Conservation (phyloP, 192 early-diverging fungal species). For the Coemansia sp. region DNA sequence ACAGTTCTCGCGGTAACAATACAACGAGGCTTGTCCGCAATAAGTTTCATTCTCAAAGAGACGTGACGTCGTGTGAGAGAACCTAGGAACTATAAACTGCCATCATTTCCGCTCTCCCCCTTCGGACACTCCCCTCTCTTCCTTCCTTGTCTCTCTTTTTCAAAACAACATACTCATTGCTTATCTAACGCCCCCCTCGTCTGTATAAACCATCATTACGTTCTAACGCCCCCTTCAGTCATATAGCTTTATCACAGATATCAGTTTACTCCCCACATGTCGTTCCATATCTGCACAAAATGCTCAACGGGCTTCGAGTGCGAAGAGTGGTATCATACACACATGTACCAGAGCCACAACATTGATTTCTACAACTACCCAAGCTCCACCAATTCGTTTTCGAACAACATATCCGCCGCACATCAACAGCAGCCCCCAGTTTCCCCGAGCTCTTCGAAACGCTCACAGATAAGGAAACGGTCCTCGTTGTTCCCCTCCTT, state of each 20-base stretch:
- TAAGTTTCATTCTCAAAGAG: too few relatives aligned
- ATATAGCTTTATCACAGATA: too few relatives aligned
- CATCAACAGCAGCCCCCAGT: background rate
- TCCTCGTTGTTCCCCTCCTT: slow-evolving; percentile 28
- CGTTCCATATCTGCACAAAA: slow-evolving; percentile 29
- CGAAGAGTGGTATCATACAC: slow-evolving; percentile 46
- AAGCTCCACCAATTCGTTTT: slow-evolving; percentile 1
- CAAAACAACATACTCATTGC: too few relatives aligned
- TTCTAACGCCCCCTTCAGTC: background rate
- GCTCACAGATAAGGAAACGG: slow-evolving; percentile 9
- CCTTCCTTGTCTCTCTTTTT: too few relatives aligned
- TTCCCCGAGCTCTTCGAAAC: background rate
- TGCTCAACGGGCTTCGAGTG: slow-evolving; percentile 47
- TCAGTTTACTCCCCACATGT: too few relatives aligned
- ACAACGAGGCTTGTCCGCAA: too few relatives aligned
- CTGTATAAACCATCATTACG: background rate
- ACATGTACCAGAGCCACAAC: slow-evolving; percentile 43
- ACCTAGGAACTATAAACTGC: too few relatives aligned
- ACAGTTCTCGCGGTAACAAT: too few relatives aligned
- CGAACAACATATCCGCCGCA: background rate
- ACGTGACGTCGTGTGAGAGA: too few relatives aligned
- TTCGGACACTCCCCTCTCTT: too few relatives aligned
- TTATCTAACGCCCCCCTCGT: too few relatives aligned
- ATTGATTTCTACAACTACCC: slow-evolving; percentile 11
- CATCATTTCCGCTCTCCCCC: too few relatives aligned